phyloP scores from a whole-genome alignment of 2,329 filamentous ascomycete species.

The Phoma sp. region DNA sequence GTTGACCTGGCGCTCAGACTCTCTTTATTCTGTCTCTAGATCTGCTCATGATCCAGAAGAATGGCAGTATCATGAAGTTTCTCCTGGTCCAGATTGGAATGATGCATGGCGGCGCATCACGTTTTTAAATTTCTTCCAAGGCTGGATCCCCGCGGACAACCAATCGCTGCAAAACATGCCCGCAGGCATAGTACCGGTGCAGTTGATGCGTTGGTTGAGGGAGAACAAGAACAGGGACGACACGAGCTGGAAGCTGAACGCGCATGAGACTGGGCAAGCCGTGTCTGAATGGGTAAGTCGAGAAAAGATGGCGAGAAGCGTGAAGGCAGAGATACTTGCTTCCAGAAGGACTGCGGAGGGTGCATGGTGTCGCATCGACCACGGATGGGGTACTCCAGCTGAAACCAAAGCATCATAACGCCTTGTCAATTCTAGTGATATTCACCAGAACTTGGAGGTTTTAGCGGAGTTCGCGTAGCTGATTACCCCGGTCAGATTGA shows the following conservation, averaged over 20 bases:
- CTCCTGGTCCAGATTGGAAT: conserved; percentile 47
- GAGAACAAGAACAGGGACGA: conserved; percentile 36
- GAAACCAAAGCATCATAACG: neutral
- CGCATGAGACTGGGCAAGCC: conserved; percentile 24
- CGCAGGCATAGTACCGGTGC: conserved; percentile 40
- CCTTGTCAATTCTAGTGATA: too few species aligned
- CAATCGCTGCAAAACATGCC: conserved; percentile 44
- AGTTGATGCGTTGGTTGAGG: conserved; percentile 45
- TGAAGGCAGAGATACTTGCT: conserved; percentile 42
- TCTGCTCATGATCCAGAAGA: conserved; percentile 10
- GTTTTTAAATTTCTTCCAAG: conserved; percentile 52
- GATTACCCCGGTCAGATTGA: too few species aligned
- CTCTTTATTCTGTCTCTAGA: conserved; percentile 1
- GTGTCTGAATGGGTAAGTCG: conserved; percentile 47
- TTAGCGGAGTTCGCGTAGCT: too few species aligned
- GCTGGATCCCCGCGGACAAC: conserved; percentile 50
- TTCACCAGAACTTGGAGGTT: too few species aligned
- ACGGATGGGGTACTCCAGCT: conserved; percentile 39
- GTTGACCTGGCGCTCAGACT: conserved; percentile 50
- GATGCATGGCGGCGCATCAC: conserved; percentile 53
- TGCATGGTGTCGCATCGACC: conserved; percentile 45
- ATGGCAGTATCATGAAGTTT: conserved; percentile 18
- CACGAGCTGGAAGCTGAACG: conserved; percentile 26
- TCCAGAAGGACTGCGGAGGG: conserved; percentile 31
- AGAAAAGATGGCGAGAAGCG: conserved; percentile 45